phyloP scores from a whole-genome alignment of 768 basidiomycete genomes.

The Tylopilus balloui region DNA sequence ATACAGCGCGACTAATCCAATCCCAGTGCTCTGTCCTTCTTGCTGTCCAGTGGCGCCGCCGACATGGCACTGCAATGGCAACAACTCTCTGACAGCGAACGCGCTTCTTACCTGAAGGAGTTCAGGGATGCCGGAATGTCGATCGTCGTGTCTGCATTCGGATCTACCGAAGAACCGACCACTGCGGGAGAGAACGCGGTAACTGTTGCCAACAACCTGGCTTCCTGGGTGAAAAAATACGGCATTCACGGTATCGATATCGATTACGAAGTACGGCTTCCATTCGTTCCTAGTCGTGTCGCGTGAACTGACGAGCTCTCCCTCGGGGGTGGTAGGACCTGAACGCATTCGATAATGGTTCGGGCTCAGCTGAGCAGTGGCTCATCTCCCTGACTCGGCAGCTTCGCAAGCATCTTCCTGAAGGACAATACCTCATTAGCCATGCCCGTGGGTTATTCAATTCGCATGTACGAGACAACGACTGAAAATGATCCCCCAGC shows the following conservation, averaged over 20 bases:
- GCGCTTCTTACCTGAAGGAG: conserved; percentile 39
- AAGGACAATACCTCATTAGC: conserved; percentile 29
- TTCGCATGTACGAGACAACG: background rate
- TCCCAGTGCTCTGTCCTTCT: conserved; percentile 38
- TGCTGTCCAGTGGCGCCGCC: conserved; percentile 35
- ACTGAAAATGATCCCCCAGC: conserved; percentile 21
- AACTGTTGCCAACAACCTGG: conserved; percentile 36
- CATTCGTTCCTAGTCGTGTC: background rate
- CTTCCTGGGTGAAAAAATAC: conserved; percentile 42
- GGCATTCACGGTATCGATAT: conserved; percentile 48
- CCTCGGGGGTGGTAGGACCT: conserved; percentile 22
- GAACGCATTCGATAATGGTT: conserved; percentile 32
- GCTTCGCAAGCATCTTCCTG: conserved; percentile 29
- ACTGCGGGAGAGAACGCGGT: conserved; percentile 35
- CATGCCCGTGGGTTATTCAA: conserved; percentile 29
- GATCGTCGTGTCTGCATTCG: conserved; percentile 52
- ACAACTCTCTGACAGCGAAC: conserved; percentile 33
- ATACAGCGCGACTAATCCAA: background rate
- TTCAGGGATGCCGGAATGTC: conserved; percentile 53
- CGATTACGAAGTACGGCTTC: conserved; percentile 40
- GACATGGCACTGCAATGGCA: conserved; percentile 45
- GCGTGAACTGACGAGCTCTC: background rate
- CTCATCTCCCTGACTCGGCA: conserved; percentile 27
- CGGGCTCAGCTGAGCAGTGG: conserved; percentile 25
- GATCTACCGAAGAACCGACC: conserved; percentile 37